Base-by-base conservation (phyloP, 2,329 filamentous ascomycete species). In the Alternaria metachromatica region DNA sequence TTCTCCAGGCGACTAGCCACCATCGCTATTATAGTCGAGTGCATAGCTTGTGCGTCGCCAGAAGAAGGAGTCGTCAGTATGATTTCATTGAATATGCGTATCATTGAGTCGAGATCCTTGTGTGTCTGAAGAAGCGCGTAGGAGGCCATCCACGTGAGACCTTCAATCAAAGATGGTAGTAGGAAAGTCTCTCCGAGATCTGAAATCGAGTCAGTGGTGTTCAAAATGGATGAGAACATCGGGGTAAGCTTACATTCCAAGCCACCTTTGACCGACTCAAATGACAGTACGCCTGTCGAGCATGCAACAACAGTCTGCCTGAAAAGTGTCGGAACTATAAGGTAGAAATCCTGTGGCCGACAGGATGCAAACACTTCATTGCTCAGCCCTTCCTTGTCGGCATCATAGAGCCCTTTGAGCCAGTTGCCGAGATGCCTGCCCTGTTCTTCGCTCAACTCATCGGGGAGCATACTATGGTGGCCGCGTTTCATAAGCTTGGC, bases 341-440 rank as follows among this genome's bases (percentile, higher is more conserved):
- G 82, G 72, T 95, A 95, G 75, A 96, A 96, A 43, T 94, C 89
- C 73, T 94, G 92, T 1, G 93, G 93, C 2, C 90, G 89, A 71
- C 92, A 96, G 1, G 91, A 91, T 9, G 91, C 90, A 87, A 95
- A 92, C 8, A 95, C 82, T 62, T 95, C 92, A 72, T 96, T 92
- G 8, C 89, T 89, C 4, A 96, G 87, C 0, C 91, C 91, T 70
- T 94, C 92, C 8, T 87, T 88, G 9, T 76, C 76, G 13, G 74
- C 69, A 66, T 92, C 89, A 70, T 93, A 95, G 3, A 96, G 85
- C 0, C 91, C 92, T 28, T 88, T 88, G 21, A 95, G 89, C 92
- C 93, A 96, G 26, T 88, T 89, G 48, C 86, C 86, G 0, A 96
- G 81, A 68, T 93, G 89, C 5, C 82, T 86, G 45, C 86, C 85